Conservation (phyloP, 345 rosid species). For the Viola odorata region DNA sequence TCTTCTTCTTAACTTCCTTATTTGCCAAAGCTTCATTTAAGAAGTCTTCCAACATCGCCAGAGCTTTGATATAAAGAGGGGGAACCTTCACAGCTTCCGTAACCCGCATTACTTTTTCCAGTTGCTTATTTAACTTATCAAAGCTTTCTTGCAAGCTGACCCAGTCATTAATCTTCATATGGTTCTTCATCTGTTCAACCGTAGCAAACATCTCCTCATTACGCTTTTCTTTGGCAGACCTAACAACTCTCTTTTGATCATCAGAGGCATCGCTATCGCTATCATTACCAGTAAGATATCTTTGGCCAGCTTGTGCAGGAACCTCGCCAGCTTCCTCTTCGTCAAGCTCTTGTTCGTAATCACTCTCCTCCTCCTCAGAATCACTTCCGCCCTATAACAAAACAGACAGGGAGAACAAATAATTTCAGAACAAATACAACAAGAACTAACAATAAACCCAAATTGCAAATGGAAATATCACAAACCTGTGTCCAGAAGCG, state of each 20-base stretch:
- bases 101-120: constrained; percentile 84
- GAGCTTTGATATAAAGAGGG: constrained; percentile 61
- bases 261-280: constrained; percentile 73
- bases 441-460: neutral
- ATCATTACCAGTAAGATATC: constrained; percentile 46
- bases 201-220: constrained; percentile 71
- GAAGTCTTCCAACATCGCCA: constrained; percentile 87
- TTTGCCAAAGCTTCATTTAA: constrained; percentile 71
- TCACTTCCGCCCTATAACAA: constrained; percentile 55
- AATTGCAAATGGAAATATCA: neutral
- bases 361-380: constrained; percentile 52
- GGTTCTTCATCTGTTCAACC: constrained; percentile 82
- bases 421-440: neutral
- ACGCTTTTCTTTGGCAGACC: constrained; percentile 84
- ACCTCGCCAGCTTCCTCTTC: constrained; percentile 29
- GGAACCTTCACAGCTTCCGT: constrained; percentile 70
- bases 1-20: constrained; percentile 93
- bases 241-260: constrained; percentile 65
- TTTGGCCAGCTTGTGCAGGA: constrained; percentile 22
- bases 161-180: constrained; percentile 95
- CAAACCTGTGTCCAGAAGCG: no score
- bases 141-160: constrained; percentile 76
- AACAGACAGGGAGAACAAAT: neutral
- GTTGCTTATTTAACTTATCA: constrained; percentile 87
- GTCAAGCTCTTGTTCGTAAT: constrained; percentile 42